Conservation (phyloP, 352 stramenopile species). For the Saprolegnia diclina region DNA sequence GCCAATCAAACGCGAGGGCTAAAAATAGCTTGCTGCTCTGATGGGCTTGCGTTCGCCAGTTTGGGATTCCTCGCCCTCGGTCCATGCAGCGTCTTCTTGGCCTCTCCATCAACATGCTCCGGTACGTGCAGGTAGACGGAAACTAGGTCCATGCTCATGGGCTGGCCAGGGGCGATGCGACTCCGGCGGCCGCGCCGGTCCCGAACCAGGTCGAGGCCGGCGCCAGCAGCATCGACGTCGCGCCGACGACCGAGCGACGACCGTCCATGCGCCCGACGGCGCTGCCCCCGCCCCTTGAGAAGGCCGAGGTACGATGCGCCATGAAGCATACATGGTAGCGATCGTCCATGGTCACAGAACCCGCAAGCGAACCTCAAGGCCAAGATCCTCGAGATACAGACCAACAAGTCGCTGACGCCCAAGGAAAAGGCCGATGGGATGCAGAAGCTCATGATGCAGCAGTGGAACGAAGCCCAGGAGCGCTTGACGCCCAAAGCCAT, state of each 20-base stretch:
- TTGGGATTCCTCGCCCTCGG: background rate
- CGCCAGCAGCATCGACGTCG: background rate
- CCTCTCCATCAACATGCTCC: constrained; percentile 27
- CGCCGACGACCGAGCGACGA: background rate
- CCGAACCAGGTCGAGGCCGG: constrained; percentile 10
- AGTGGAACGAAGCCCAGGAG: constrained; percentile 68
- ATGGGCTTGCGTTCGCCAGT: background rate
- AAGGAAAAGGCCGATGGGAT: constrained; percentile 80
- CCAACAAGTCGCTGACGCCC: constrained; percentile 61
- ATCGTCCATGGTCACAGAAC: no score
- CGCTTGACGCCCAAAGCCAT: constrained; percentile 31
- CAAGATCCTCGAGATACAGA: constrained; percentile 74
- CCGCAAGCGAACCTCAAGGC: constrained; percentile 42
- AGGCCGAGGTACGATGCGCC: background rate
- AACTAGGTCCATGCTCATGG: background rate
- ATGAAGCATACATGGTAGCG: no score
- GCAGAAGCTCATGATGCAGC: constrained; percentile 84
- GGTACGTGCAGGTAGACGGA: constrained; percentile 5
- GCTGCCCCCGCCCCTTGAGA: constrained; percentile 23
- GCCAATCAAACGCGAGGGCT: background rate
- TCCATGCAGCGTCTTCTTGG: constrained; percentile 25
- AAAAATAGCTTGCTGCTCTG: constrained; percentile 10
- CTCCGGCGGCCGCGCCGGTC: background rate
- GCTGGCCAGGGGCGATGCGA: constrained; percentile 12
- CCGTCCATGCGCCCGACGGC: constrained; percentile 25